Conservation (phyloP, 2,329 filamentous ascomycete species). For the Akanthomyces uredinophilus region DNA sequence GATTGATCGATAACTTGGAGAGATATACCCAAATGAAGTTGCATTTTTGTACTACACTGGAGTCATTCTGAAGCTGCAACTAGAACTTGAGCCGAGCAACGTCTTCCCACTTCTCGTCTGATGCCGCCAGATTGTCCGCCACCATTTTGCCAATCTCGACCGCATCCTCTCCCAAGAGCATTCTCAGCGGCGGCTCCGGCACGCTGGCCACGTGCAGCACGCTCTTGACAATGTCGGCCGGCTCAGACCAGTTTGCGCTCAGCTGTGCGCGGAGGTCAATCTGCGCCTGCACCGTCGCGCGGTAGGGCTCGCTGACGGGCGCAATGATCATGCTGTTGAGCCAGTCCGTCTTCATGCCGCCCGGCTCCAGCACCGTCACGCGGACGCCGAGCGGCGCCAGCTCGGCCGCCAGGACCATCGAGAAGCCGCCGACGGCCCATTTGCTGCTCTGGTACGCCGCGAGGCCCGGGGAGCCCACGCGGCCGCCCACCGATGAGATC, state of each 20-base stretch:
- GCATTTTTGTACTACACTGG: not conserved
- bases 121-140: slow-evolving; percentile 21
- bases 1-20: not conserved
- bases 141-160: slow-evolving; percentile 20
- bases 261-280: not conserved
- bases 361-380: slow-evolving; percentile 35
- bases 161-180: slow-evolving; percentile 28
- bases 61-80: too few species aligned
- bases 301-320: slow-evolving; percentile 30
- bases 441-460: slow-evolving; percentile 35
- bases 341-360: slow-evolving; percentile 38
- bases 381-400: slow-evolving; percentile 33
- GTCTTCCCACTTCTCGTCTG: slow-evolving; percentile 28
- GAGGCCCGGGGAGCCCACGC: slow-evolving; percentile 29
- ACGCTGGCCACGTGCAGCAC: slow-evolving; percentile 1
- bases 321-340: slow-evolving; percentile 25
- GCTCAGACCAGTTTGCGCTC: not conserved
- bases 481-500: slow-evolving; percentile 34
- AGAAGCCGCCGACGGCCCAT: slow-evolving; percentile 35
- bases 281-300: slow-evolving; percentile 30
- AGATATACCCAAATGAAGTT: slow-evolving; percentile 4
- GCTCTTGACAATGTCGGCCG: not conserved
- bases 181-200: slow-evolving; percentile 23
- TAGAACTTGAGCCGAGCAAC: slow-evolving; percentile 14
- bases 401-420: slow-evolving; percentile 31